phyloP scores from a whole-genome alignment of 2,329 filamentous ascomycete genomes.

The Ascomycota sp. region DNA sequence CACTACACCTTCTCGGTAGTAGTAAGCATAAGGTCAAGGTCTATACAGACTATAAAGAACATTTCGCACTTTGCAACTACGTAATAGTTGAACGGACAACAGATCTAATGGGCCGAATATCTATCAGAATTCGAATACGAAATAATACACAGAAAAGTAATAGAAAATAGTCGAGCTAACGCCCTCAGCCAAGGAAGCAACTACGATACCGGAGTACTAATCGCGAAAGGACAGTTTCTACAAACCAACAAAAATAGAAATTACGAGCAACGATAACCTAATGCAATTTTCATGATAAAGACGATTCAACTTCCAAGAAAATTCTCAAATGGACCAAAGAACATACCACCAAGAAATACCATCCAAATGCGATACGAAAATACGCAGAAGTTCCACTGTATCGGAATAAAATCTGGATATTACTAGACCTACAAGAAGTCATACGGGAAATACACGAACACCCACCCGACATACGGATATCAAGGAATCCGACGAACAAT shows the following conservation, averaged over 20 bases:
- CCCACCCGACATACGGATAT: too few species aligned
- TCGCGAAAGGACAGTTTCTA: not conserved
- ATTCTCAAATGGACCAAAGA: not conserved
- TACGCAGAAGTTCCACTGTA: not conserved
- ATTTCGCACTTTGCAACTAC: not conserved
- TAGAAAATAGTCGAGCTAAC: not conserved
- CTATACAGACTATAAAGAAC: not conserved
- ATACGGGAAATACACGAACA: too few species aligned
- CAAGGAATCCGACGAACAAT: not conserved
- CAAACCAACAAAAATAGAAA: not conserved
- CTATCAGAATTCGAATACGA: not conserved
- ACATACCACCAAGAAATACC: not conserved
- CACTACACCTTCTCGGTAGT: too few species aligned
- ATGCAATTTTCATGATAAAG: too few species aligned
- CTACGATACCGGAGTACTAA: not conserved
- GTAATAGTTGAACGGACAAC: not conserved
- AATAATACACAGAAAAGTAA: not conserved
- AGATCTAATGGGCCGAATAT: not conserved
- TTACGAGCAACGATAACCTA: not conserved
- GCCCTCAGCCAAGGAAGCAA: not conserved
- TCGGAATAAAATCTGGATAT: not conserved
- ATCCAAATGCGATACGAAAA: not conserved
- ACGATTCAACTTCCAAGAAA: too few species aligned
- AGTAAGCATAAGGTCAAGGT: not conserved
- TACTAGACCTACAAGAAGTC: not conserved